Percentiles rank a stretch among this genome's conserved stretches.
These are phyloP conservation scores for Paraphysoderma sedebokerense DNA, from an alignment of 371 early-diverging fungal genomes.

Conservation along the genomic window DNA sequence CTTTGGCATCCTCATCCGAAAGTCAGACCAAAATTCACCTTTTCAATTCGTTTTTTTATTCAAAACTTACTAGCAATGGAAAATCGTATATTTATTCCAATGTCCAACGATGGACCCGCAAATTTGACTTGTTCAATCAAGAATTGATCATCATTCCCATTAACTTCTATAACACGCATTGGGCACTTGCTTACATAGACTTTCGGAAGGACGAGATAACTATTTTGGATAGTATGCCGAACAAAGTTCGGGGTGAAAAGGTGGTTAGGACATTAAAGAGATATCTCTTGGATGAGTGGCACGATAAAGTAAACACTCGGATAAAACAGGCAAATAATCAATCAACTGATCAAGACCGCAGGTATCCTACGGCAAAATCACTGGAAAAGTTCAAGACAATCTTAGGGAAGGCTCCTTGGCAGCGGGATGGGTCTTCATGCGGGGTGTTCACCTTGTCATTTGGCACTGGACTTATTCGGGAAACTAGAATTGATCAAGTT, in stretches of 20 bases:
- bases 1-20: background rate
- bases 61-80: too few species aligned
- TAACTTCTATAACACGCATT: background rate
- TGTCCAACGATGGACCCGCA: background rate
- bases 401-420: too few species aligned
- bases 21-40: background rate
- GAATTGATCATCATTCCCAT: background rate
- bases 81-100: background rate
- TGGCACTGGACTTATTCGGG: too few species aligned
- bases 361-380: too few species aligned
- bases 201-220: background rate
- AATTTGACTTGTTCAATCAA: background rate
- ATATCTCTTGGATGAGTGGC: background rate
- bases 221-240: background rate
- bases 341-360: background rate
- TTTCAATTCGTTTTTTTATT: background rate
- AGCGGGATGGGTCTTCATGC: background rate
- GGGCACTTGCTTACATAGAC: background rate
- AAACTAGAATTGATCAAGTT: too few species aligned
- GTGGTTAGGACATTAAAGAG: background rate
- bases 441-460: background rate
- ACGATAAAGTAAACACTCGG: background rate
- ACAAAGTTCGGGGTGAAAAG: too few species aligned
- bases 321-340: background rate
- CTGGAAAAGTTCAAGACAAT: too few species aligned